Percentiles rank a stretch among this genome's conserved stretches.
phyloP scores from a whole-genome alignment of 495 filamentous ascomycete genomes.

The Aspergillus funiculosus region DNA sequence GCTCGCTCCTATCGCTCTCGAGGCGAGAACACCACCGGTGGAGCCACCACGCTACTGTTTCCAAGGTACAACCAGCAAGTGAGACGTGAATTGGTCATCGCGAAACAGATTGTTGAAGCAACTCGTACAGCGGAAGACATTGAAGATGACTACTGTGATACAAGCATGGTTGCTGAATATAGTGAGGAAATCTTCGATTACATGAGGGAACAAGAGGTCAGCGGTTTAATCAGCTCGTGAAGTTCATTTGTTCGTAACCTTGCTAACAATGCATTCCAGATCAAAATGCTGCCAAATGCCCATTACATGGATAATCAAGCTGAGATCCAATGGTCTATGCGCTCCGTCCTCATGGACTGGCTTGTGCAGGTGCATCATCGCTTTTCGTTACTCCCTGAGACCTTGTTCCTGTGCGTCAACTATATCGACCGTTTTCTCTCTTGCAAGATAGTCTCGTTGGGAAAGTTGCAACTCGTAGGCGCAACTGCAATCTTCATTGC shows the following conservation, averaged over 20 bases:
- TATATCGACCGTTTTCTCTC: constrained; percentile 96
- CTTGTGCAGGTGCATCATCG: constrained; percentile 91
- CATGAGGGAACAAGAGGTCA: constrained; percentile 84
- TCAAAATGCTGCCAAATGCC: constrained; percentile 72
- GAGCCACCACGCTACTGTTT: constrained; percentile 64
- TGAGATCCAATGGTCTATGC: constrained; percentile 99
- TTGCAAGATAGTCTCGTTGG: constrained; percentile 86
- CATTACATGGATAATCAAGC: constrained; percentile 95
- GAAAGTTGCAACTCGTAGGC: constrained; percentile 92
- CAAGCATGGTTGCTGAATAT: constrained; percentile 98
- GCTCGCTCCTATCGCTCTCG: constrained; percentile 66
- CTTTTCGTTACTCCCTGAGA: constrained; percentile 88
- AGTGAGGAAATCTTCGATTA: constrained; percentile 91
- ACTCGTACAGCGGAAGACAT: constrained; percentile 56
- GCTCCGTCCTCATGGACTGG: constrained; percentile 96
- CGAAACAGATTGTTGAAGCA: constrained; percentile 60
- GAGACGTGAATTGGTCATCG: constrained; percentile 61
- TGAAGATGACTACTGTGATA: constrained; percentile 85
- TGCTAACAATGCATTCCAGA: constrained; percentile 43
- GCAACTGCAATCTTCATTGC: constrained; percentile 95
- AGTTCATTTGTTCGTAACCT: not conserved
- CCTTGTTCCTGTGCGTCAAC: constrained; percentile 87
- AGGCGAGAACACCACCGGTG: constrained; percentile 76
- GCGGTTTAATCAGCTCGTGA: constrained; percentile 12
- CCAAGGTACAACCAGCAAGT: constrained; percentile 59